Evolutionary conservation across 495 filamentous ascomycete species (phyloP), one percentile per base, ranked within the genome.

Genomic region (Daldinia childiae): DNA sequence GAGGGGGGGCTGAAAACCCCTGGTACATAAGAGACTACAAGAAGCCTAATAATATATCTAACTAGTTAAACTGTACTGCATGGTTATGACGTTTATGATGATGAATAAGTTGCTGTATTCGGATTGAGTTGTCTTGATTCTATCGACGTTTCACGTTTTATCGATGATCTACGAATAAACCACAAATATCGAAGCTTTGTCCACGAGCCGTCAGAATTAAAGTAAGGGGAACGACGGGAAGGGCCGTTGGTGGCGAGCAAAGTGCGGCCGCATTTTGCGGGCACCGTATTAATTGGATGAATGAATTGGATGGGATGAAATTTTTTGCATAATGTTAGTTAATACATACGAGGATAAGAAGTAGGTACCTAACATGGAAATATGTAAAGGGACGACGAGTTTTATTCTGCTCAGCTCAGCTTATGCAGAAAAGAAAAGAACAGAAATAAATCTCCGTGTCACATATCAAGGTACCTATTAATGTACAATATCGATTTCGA

Each of bases 41-140:
- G 7, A 57, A 19, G n/a, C 30, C 30, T 36, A 57, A 57, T 57
- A 57, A 34, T 36, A 57, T 21, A 57, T 30, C 12, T 30, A 54
- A 6, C 21, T 54, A 30, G 19, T 48, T 48, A 54, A 54, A 15
- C 50, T 30, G 14, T 30, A 29, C 14, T 30, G 9, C 32, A 4
- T 36, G 34, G 9, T 24, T 11, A 5, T 21, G 43, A 21, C 24
- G 17, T 21, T 2, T 21, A 48, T 11, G 2, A 11, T 19, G 39
- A 17, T 41, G 38, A 34, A 34, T 34, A 34, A 39, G 38, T 6
- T 39, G 6, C 15, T 39, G 12, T 39, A n/a, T n/a, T 39, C 14
- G 38, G 14, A 39, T n/a, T 39, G 4, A n/a, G 5, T n/a, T 39
- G 38, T 39, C 14, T 39, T 6, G 41, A 19, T 45, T 45, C 17